phyloP scores from a whole-genome alignment of 2,329 filamentous ascomycete species.

The Fusarium nygamai region DNA sequence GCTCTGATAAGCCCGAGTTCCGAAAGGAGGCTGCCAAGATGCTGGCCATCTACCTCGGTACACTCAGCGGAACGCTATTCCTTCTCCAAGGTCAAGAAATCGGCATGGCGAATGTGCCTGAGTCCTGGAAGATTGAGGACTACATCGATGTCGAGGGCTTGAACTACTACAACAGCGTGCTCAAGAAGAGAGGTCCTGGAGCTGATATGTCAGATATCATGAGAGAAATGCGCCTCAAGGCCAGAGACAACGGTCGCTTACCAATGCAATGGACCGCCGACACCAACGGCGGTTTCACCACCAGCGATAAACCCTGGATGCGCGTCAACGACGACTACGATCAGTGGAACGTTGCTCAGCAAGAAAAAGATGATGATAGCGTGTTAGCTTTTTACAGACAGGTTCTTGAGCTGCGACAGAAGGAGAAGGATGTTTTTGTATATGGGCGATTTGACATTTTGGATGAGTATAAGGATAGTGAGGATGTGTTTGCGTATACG shows the following conservation, averaged over 20 bases:
- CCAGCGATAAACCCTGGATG: constrained; percentile 43
- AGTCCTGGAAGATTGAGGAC: constrained; percentile 54
- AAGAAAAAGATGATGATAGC: constrained; percentile 18
- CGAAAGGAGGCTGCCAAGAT: constrained; percentile 56
- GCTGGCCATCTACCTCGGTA: constrained; percentile 54
- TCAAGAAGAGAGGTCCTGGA: constrained; percentile 19
- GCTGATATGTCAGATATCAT: constrained; percentile 49
- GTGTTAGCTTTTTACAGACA: constrained; percentile 34
- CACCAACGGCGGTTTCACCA: constrained; percentile 56
- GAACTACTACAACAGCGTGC: constrained; percentile 50
- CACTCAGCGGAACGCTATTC: constrained; percentile 57
- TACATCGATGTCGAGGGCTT: constrained; percentile 56
- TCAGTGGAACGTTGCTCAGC: constrained; percentile 30
- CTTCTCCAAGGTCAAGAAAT: constrained; percentile 64
- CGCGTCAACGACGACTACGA: constrained; percentile 37
- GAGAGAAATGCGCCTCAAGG: constrained; percentile 53
- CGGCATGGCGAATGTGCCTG: constrained; percentile 59
- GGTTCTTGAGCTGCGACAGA: constrained; percentile 21
- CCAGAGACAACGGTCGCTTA: constrained; percentile 40
- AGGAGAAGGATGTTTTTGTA: constrained; percentile 34
- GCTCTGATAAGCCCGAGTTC: constrained; percentile 50
- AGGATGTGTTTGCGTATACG: constrained; percentile 35
- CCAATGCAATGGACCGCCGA: constrained; percentile 61
- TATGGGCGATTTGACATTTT: constrained; percentile 30
- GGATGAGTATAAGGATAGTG: constrained; percentile 9